Evolutionary conservation across 768 basidiomycete genomes (phyloP).

Genomic region (Lenzites betulinus): DNA sequence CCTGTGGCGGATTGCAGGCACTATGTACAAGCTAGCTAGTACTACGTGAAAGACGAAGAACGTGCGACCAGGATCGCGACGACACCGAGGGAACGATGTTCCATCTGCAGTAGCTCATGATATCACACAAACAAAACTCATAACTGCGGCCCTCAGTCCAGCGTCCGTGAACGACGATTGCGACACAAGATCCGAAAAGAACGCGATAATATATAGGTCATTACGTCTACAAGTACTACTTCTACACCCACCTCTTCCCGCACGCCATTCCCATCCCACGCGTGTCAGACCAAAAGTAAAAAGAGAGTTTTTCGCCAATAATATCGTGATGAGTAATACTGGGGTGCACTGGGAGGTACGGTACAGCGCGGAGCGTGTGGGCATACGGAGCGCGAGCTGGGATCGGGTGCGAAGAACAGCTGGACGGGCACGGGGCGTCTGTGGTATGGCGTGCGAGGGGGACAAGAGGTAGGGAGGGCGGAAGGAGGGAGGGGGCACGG

Average conservation of each 20-base stretch:
- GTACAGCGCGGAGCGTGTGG: neutral
- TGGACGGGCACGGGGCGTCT: neutral
- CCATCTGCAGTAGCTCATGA: too few relatives aligned
- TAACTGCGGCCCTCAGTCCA: too few relatives aligned
- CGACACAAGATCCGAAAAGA: too few relatives aligned
- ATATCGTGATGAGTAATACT: too few relatives aligned
- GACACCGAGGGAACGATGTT: too few relatives aligned
- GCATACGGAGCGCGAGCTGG: neutral
- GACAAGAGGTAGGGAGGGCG: neutral
- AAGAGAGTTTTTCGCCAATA: neutral
- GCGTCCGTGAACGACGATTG: neutral
- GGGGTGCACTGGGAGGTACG: neutral
- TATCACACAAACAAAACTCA: too few relatives aligned
- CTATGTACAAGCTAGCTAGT: too few relatives aligned
- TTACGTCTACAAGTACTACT: neutral
- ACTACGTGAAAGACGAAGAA: too few relatives aligned
- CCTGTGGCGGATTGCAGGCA: too few relatives aligned
- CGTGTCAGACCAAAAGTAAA: neutral
- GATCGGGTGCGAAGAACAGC: neutral
- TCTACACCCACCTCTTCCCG: neutral
- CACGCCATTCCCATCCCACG: neutral
- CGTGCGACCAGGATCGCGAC: too few relatives aligned
- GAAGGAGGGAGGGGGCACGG: neutral
- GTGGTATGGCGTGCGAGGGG: neutral
- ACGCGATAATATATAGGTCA: neutral